Evolutionary conservation across 495 filamentous ascomycete genomes (phyloP).

Genomic region (Evernia prunastri): DNA sequence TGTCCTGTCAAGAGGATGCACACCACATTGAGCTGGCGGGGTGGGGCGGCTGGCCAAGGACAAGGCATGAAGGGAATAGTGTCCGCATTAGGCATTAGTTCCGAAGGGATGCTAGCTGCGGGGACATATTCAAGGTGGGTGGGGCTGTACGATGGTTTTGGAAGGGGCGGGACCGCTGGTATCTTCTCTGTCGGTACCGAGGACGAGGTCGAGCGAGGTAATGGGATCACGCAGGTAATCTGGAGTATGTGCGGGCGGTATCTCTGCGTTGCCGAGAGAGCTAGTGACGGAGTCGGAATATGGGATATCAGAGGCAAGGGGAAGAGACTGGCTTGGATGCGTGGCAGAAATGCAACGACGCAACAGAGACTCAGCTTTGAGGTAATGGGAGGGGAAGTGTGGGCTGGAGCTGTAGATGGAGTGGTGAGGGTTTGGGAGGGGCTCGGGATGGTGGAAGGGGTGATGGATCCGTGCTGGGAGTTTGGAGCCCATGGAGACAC

Average conservation of each 20-base stretch:
- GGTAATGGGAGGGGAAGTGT: constrained; percentile 44
- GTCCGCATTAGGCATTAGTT: constrained; percentile 53
- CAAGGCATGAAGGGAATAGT: constrained; percentile 77
- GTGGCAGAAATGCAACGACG: constrained; percentile 60
- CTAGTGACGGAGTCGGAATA: constrained; percentile 62
- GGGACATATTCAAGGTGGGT: constrained; percentile 75
- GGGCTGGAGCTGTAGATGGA: constrained; percentile 81
- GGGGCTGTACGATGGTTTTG: constrained; percentile 66
- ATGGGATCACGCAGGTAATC: constrained; percentile 67
- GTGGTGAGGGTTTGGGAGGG: constrained; percentile 69
- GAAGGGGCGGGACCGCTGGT: constrained; percentile 58
- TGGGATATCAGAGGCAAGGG: constrained; percentile 78
- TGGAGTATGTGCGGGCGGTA: constrained; percentile 89
- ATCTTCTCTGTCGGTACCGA: constrained; percentile 51
- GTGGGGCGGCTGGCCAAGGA: constrained; percentile 51
- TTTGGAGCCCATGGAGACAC: constrained; percentile 56
- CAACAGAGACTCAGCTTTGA: constrained; percentile 79
- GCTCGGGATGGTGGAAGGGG: constrained; percentile 48
- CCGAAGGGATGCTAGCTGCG: constrained; percentile 61
- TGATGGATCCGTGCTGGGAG: constrained; percentile 48
- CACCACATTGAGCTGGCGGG: constrained; percentile 70
- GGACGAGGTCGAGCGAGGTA: constrained; percentile 38
- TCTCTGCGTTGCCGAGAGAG: constrained; percentile 78
- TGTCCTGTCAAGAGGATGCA: constrained; percentile 56
- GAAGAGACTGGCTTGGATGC: constrained; percentile 60